Base-by-base conservation (phyloP, 306 rosid species). In the Benincasa hispida region DNA sequence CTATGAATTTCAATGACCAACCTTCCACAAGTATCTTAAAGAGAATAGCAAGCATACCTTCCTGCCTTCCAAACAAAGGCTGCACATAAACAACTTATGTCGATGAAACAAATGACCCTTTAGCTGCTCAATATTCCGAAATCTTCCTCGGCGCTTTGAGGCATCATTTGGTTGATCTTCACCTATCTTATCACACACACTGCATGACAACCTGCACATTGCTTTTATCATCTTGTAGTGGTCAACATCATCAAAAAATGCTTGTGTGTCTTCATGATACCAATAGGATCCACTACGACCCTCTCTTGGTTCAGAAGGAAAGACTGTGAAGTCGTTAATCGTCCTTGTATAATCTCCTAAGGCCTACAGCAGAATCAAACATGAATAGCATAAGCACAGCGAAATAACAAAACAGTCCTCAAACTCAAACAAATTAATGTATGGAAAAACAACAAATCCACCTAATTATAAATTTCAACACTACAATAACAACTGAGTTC, bases 51-150 rank as follows among this genome's bases (percentile, higher is more conserved):
- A 70, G 54, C 59, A 58, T 76, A 92, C 99, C 99, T 94, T 94
- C 79, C 99, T 90, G 75, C 96, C 96, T 84, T 90, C 99, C 87
- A 94, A 79, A 81, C 99, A 94, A 60, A 94, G 83, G 76, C 87
- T 80, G 85, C 99, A 94, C 97, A 94, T 94, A 69, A 56, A 78
- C 87, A 87, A 81, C 85, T 83, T 87, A 80, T 94, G 99, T 74
- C 84, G 88, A 77, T 89, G 99, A 75, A 83, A 92, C 60, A 94
- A 83, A 83, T 94, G 99, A 65, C 92, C 95, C 89, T 92, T 94
- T 58, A 94, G 85, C 91, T 94, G 99, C 32, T 82, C 88, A 80
- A 94, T 85, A 74, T 87, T 89, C 85, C 92, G 82, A 83, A 94
- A 88, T 84, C 83, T 89, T 9, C 30, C 81, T 5, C 91, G 91